A percentile compares a stretch with the other conserved stretches of the same genome.
These are phyloP conservation scores for Cryptococcus jaspeensis DNA, from an alignment of 1,284 basidiomycete genomes.

Conservation along the genomic window DNA sequence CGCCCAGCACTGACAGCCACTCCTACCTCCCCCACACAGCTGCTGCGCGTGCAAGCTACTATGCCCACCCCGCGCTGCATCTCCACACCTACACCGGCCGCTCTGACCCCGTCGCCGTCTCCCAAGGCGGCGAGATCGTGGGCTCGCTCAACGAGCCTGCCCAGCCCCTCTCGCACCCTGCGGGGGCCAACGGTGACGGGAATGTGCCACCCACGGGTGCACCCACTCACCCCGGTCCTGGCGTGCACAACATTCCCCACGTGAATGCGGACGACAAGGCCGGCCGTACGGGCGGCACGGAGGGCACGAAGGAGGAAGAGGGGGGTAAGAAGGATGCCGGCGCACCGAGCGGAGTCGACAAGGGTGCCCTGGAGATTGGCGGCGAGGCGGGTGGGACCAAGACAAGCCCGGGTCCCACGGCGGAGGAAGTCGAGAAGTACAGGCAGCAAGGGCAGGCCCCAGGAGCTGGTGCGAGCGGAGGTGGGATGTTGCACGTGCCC, in stretches of 20 bases:
- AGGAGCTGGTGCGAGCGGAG: not conserved
- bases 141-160: conserved; percentile 33
- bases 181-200: not conserved
- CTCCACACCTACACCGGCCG: conserved; percentile 32
- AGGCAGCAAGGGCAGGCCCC: not conserved
- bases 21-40: conserved; percentile 6
- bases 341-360: conserved; percentile 31
- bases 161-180: conserved; percentile 8
- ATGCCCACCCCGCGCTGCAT: conserved; percentile 42
- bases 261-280: conserved; percentile 16
- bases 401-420: conserved; percentile 32
- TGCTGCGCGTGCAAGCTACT: conserved; percentile 43
- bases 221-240: not conserved
- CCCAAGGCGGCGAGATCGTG: conserved; percentile 20
- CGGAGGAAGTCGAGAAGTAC: conserved; percentile 23
- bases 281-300: conserved; percentile 13
- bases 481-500: conserved; percentile 3
- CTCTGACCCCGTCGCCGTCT: conserved; percentile 8
- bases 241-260: conserved; percentile 10
- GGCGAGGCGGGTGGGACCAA: conserved; percentile 41
- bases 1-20: too few relatives aligned
- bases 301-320: conserved; percentile 34
- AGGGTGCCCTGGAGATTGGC: conserved; percentile 32
- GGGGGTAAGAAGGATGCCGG: conserved; percentile 39
- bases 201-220: conserved; percentile 1